Conservation (phyloP, 2,329 filamentous ascomycete genomes). For the Diaporthe sp. region DNA sequence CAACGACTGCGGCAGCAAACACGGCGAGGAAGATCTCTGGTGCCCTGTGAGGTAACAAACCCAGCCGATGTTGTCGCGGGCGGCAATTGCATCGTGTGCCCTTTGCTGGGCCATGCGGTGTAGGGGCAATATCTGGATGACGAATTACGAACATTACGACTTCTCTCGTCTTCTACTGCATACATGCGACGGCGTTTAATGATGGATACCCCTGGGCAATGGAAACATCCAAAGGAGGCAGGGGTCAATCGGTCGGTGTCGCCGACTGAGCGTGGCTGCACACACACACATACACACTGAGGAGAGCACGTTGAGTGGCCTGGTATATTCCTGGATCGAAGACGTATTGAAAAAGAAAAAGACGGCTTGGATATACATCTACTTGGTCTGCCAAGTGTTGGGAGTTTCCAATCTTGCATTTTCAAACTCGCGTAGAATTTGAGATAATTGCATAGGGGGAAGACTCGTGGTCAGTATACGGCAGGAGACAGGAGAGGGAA, state of each 20-base stretch:
- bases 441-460: conserved; percentile 11
- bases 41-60: conserved; percentile 28
- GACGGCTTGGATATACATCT: conserved; percentile 10
- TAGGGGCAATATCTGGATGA: conserved; percentile 36
- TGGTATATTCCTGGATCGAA: conserved; percentile 1
- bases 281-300: not conserved
- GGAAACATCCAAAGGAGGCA: not conserved
- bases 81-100: conserved; percentile 5
- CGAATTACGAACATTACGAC: conserved; percentile 40
- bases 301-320: not conserved
- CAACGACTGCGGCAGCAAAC: conserved; percentile 57
- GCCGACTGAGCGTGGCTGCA: not conserved
- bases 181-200: conserved; percentile 36
- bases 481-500: not conserved
- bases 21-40: conserved; percentile 68
- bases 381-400: not conserved
- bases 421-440: conserved; percentile 11
- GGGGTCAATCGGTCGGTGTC: not conserved
- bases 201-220: conserved; percentile 10
- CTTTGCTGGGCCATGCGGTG: conserved; percentile 6
- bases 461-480: not conserved
- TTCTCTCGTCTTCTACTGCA: conserved; percentile 37
- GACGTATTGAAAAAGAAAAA: not conserved
- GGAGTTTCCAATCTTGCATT: conserved; percentile 11
- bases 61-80: conserved; percentile 3